Evolutionary conservation across 2,329 filamentous ascomycete genomes (phyloP).

Genomic region (Periconia macrospinosa): DNA sequence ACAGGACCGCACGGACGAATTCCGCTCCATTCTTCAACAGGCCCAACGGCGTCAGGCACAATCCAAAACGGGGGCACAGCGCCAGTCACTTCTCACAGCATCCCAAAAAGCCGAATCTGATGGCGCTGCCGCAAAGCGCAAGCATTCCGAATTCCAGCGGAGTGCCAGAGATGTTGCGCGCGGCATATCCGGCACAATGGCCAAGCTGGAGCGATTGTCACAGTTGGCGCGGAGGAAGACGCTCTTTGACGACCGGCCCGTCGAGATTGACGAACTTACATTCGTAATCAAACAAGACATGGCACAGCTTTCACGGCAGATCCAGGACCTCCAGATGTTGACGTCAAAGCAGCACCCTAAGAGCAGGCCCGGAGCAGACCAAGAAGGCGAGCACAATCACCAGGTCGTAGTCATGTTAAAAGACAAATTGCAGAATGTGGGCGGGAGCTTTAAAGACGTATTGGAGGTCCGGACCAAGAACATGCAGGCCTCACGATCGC

Average conservation of each 20-base stretch:
- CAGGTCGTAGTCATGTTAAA: slow-evolving; percentile 93
- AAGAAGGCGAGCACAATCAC: slow-evolving; percentile 96
- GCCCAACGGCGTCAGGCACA: slow-evolving; percentile 78
- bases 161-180: slow-evolving; percentile 89
- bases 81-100: slow-evolving; percentile 76
- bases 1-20: slow-evolving; percentile 95
- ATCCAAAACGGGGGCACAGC: slow-evolving; percentile 75
- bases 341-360: slow-evolving; percentile 75
- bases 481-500: slow-evolving; percentile 87
- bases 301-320: slow-evolving; percentile 81
- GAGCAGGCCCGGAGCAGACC: slow-evolving; percentile 55
- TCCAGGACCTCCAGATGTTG: slow-evolving; percentile 77
- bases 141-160: slow-evolving; percentile 87
- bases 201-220: slow-evolving; percentile 89
- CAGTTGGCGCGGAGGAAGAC: slow-evolving; percentile 95
- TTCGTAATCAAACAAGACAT: slow-evolving; percentile 98
- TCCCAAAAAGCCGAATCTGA: slow-evolving; percentile 64
- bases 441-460: slow-evolving; percentile 95
- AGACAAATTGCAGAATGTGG: slow-evolving; percentile 88
- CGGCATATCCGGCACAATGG: slow-evolving; percentile 90
- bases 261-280: slow-evolving; percentile 95
- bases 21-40: slow-evolving; percentile 85
- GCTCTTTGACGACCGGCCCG: slow-evolving; percentile 92
- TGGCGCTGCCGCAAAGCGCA: slow-evolving; percentile 46
- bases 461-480: slow-evolving; percentile 96